These are phyloP conservation scores for Quercus parvula DNA, from an alignment of 306 rosid genomes.

Conservation along the genomic window DNA sequence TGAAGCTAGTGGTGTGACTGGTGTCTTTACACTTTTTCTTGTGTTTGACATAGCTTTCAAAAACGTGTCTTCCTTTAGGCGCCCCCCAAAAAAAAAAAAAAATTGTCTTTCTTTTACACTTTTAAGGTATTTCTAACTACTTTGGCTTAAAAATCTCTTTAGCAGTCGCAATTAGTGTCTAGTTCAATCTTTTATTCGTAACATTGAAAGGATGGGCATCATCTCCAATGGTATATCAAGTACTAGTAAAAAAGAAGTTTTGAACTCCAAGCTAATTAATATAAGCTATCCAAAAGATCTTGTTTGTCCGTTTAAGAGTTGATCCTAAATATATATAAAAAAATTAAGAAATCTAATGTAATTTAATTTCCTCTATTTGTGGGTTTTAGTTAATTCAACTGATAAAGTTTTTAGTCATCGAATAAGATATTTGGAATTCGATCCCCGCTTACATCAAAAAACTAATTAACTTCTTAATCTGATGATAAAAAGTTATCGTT, in stretches of 20 bases:
- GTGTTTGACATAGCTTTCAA: not conserved
- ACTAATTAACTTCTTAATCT: accelerated
- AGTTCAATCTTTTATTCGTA: not conserved
- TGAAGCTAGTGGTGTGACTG: too few species aligned
- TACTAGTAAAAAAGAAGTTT: not conserved
- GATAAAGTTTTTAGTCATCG: accelerated
- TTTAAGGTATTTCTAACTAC: not conserved
- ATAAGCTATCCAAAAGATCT: too few species aligned
- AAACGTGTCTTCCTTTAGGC: too few species aligned
- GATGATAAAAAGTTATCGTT: too few species aligned
- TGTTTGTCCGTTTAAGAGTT: too few species aligned
- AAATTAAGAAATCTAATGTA: too few species aligned
- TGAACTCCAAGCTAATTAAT: not conserved
- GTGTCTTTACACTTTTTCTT: not conserved
- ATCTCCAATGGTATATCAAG: not conserved
- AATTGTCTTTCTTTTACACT: not conserved
- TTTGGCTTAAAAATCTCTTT: not conserved
- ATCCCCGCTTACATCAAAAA: accelerated
- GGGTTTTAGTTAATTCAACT: too few species aligned
- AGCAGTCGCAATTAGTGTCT: not conserved
- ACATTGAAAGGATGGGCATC: not conserved
- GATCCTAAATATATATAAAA: too few species aligned
- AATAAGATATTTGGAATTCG: accelerated
- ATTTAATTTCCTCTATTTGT: too few species aligned
- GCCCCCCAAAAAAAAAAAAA: not conserved